Conservation (phyloP, 106 monocot genomes). For the Acanthochlamys bracteata region DNA sequence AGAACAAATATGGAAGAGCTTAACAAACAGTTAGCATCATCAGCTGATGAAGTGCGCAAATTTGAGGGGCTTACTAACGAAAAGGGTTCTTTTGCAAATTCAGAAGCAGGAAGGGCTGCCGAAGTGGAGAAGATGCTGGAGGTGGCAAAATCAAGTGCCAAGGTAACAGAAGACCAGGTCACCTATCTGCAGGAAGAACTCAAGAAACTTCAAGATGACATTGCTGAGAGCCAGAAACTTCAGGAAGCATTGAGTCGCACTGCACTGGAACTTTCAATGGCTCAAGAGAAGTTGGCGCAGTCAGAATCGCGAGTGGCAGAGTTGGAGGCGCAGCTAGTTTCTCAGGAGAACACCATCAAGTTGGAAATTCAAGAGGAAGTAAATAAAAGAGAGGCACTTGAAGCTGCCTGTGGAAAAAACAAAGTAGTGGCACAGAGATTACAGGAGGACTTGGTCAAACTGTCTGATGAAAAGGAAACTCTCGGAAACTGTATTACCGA, state of each 20-base stretch:
- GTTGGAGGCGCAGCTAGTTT: conserved; percentile 41
- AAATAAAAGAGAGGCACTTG: conserved; percentile 33
- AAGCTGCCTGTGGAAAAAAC: conserved; percentile 29
- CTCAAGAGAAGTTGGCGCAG: conserved; percentile 25
- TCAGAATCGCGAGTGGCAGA: conserved; percentile 58
- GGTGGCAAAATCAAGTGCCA: conserved; percentile 27
- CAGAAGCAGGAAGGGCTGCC: conserved; percentile 36
- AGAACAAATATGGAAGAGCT: conserved; percentile 44
- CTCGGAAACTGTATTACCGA: conserved; percentile 34
- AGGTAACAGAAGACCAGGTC: conserved; percentile 42
- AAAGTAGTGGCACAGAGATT: conserved; percentile 30
- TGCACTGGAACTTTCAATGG: conserved; percentile 25
- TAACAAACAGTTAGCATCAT: conserved; percentile 26
- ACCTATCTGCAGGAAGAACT: conserved; percentile 39
- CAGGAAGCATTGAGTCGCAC: conserved; percentile 43
- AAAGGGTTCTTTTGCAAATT: conserved; percentile 31
- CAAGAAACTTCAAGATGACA: conserved; percentile 24
- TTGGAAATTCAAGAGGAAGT: conserved; percentile 41
- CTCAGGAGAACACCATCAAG: conserved; percentile 31
- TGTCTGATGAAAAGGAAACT: conserved; percentile 45
- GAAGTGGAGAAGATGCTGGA: conserved; percentile 47
- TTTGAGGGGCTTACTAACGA: conserved; percentile 35
- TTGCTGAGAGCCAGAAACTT: conserved; percentile 30
- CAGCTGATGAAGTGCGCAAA: conserved; percentile 21
- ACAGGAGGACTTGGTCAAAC: conserved; percentile 44